phyloP scores from a whole-genome alignment of 768 basidiomycete species.

The Pleurotus tuber-regium region DNA sequence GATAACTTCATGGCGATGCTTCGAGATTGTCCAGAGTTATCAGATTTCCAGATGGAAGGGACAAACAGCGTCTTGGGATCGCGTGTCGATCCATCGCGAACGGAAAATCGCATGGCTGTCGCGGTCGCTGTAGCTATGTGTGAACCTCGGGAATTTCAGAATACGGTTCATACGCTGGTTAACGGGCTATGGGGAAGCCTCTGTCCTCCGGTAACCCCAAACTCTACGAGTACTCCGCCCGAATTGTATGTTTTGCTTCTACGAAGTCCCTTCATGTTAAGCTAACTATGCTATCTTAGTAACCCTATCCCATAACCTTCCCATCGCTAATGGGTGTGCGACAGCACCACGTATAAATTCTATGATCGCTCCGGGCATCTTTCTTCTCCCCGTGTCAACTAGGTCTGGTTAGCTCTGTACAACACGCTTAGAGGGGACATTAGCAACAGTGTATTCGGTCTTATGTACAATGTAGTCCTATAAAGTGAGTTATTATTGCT shows the following conservation, averaged over 20 bases:
- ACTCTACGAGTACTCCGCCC: neutral
- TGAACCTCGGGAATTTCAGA: neutral
- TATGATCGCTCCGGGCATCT: no score
- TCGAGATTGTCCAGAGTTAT: neutral
- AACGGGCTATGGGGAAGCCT: conserved; percentile 5
- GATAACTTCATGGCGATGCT: conserved; percentile 7
- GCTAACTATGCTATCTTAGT: no score
- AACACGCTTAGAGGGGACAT: neutral
- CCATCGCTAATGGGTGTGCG: no score
- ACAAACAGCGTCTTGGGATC: neutral
- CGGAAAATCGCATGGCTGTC: neutral
- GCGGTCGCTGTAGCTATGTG: neutral
- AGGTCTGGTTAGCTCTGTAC: neutral
- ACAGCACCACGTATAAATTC: no score
- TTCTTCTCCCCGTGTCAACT: no score
- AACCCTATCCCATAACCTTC: no score
- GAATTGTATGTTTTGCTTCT: neutral
- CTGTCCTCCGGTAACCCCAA: neutral
- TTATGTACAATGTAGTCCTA: neutral
- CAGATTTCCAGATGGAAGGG: conserved; percentile 1
- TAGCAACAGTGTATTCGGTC: neutral
- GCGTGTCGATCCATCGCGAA: neutral
- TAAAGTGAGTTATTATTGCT: neutral
- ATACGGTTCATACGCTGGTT: conserved; percentile 2
- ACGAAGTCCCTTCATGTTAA: no score